Base-by-base conservation (phyloP, 148 eudicot species). In the Chenopodium suecicum region DNA sequence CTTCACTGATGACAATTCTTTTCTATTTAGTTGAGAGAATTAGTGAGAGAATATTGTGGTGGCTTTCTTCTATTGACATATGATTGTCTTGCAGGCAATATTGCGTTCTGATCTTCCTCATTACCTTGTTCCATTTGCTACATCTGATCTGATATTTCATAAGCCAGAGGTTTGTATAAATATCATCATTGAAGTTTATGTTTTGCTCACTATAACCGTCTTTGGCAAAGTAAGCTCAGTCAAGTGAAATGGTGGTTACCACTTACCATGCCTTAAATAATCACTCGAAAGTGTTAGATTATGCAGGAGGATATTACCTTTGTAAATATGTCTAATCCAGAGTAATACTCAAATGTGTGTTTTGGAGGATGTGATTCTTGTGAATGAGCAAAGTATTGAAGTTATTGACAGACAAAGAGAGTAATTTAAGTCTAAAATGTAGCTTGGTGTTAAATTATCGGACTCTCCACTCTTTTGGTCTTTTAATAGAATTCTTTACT, bases 71-170 rank as follows among this genome's bases (percentile, higher is more conserved):
- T 32, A n/a, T 16, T 68, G 75, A 75, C 67, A 25, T 41, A 47
- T 41, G 32, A 52, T 54, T 50, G 34, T 80, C 77, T 76, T 88
- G 85, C 94, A 96, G 99, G 99, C 94, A 71, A 82, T 91, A 87
- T 83, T 96, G 74, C 97, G 98, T 29, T 90, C 92, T 54, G 98
- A 96, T 88, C 99, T 96, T 83, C 99, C 99, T 69, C 73, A 70
- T 82, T 92, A 96, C 86, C 91, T 96, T 89, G 98, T 96, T 79
- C 99, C 99, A 29, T 96, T 92, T 83, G 70, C 87, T 63, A 89
- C 94, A 13, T 73, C 73, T 48, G 97, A 94, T 81, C 90, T 91
- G 69, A 44, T 70, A 66, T 97, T 91, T 79, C 79, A 69, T 81
- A 90, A 86, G 78, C 99, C 99, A 79, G 91, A 94, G 98, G 99